A percentile compares a stretch with the other conserved stretches of the same genome.
phyloP scores from a whole-genome alignment of 2,329 filamentous ascomycete genomes.

The Neoarthrinium moseri region DNA sequence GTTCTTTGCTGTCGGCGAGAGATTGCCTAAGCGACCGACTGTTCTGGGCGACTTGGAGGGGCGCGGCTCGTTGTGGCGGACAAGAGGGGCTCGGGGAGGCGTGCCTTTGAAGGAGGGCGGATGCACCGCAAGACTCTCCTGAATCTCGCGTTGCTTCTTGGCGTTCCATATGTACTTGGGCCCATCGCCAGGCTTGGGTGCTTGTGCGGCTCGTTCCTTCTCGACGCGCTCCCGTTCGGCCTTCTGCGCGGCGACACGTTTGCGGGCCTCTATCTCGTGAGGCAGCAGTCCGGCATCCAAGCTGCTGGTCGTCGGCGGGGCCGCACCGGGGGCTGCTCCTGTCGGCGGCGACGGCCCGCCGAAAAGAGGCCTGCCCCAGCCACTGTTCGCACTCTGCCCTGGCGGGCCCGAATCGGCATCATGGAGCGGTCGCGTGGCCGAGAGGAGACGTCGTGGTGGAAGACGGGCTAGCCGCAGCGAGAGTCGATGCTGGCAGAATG shows the following conservation, averaged over 20 bases:
- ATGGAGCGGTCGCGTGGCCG: slow-evolving; percentile 13
- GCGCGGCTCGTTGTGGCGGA: too few relatives aligned
- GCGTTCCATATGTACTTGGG: slow-evolving; percentile 1
- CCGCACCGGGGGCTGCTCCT: slow-evolving; percentile 13
- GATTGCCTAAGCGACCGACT: too few relatives aligned
- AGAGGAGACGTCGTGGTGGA: slow-evolving; percentile 14
- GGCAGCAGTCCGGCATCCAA: slow-evolving; percentile 2
- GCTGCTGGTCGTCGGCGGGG: not conserved
- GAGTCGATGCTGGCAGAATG: slow-evolving; percentile 26
- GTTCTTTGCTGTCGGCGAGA: too few relatives aligned
- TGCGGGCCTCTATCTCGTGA: slow-evolving; percentile 10
- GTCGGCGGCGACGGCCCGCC: slow-evolving; percentile 1
- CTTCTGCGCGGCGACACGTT: not conserved
- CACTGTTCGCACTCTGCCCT: not conserved
- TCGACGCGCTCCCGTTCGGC: not conserved
- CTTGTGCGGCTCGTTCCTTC: not conserved
- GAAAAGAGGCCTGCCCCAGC: slow-evolving; percentile 16
- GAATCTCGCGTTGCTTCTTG: not conserved
- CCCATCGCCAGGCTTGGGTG: not conserved
- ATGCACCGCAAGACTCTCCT: too few relatives aligned
- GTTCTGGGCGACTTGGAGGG: too few relatives aligned
- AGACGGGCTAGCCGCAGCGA: slow-evolving; percentile 14
- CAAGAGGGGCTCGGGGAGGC: too few relatives aligned
- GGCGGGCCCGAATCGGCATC: slow-evolving; percentile 2
- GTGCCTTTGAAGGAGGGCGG: too few relatives aligned